phyloP scores from a whole-genome alignment of 495 filamentous ascomycete species.

The Penicillium psychrofluorescens region DNA sequence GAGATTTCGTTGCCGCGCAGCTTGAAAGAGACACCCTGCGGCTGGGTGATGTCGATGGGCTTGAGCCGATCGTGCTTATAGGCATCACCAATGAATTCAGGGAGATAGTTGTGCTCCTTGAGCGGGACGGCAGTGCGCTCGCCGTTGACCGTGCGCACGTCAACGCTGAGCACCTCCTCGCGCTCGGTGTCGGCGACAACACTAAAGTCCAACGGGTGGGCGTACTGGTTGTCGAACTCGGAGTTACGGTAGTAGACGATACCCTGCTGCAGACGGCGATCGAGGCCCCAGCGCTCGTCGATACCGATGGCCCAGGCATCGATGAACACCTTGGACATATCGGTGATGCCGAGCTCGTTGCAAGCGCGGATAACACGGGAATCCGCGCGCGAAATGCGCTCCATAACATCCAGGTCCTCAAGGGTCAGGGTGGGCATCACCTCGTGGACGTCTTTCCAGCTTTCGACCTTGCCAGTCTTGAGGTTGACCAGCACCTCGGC shows the following conservation, averaged over 20 bases:
- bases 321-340: slow-evolving; percentile 81
- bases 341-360: slow-evolving; percentile 70
- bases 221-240: slow-evolving; percentile 38
- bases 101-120: slow-evolving; percentile 46
- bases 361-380: slow-evolving; percentile 84
- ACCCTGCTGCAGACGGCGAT: slow-evolving; percentile 31
- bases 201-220: slow-evolving; percentile 31
- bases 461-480: slow-evolving; percentile 56
- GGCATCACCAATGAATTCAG: slow-evolving; percentile 29
- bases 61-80: slow-evolving; percentile 31
- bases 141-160: slow-evolving; percentile 74
- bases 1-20: slow-evolving; percentile 30
- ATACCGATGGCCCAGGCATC: slow-evolving; percentile 46
- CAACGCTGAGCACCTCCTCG: slow-evolving; percentile 88
- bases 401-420: slow-evolving; percentile 80
- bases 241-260: slow-evolving; percentile 38
- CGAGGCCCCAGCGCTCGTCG: slow-evolving; percentile 33
- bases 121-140: slow-evolving; percentile 51
- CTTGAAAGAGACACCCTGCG: slow-evolving; percentile 33
- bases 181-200: slow-evolving; percentile 60
- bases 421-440: slow-evolving; percentile 85
- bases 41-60: slow-evolving; percentile 33
- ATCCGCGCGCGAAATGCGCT: slow-evolving; percentile 64
- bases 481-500: slow-evolving; percentile 76
- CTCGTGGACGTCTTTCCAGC: slow-evolving; percentile 63